Percentiles rank a stretch among this genome's conserved stretches.
Conservation (phyloP, 768 basidiomycete genomes). For the Punctularia strigosozonata region DNA sequence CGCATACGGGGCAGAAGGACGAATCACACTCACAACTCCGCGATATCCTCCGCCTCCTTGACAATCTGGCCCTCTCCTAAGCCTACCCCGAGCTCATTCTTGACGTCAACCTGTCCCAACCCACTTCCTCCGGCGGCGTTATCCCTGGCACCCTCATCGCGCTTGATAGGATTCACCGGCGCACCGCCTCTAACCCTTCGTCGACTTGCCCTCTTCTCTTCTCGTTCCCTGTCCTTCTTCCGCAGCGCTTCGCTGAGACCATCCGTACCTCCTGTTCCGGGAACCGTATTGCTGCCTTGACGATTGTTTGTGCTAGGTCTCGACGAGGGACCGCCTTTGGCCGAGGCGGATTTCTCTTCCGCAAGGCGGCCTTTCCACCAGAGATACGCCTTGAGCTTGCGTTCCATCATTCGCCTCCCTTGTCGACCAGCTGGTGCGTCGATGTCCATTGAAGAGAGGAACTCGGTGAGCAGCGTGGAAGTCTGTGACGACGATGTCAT, state of each 20-base stretch:
- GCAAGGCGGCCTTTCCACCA: constrained; percentile 62
- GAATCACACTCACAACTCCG: constrained; percentile 39
- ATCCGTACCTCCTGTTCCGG: constrained; percentile 15
- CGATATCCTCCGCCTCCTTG: constrained; percentile 41
- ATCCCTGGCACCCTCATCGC: constrained; percentile 2
- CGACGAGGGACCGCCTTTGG: no score
- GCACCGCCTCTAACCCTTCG: constrained; percentile 72
- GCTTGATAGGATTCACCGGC: constrained; percentile 11
- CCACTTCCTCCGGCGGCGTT: constrained; percentile 1
- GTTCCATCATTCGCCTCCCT: constrained; percentile 72
- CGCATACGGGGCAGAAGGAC: no score
- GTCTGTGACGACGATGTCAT: constrained; percentile 80
- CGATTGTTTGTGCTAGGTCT: no score
- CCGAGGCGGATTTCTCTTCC: constrained; percentile 21
- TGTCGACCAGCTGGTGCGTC: constrained; percentile 45
- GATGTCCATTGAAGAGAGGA: constrained; percentile 55
- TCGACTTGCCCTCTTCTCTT: constrained; percentile 48
- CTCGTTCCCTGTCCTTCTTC: constrained; percentile 60
- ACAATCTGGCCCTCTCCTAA: constrained; percentile 24
- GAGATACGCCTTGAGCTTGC: constrained; percentile 59
- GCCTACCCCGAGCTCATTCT: no score
- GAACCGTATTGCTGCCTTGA: constrained; percentile 10
- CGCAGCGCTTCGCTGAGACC: constrained; percentile 62
- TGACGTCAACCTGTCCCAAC: no score
- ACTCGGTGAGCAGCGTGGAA: constrained; percentile 66